Conservation (phyloP, 2,329 filamentous ascomycete genomes). For the Apiospora marii region DNA sequence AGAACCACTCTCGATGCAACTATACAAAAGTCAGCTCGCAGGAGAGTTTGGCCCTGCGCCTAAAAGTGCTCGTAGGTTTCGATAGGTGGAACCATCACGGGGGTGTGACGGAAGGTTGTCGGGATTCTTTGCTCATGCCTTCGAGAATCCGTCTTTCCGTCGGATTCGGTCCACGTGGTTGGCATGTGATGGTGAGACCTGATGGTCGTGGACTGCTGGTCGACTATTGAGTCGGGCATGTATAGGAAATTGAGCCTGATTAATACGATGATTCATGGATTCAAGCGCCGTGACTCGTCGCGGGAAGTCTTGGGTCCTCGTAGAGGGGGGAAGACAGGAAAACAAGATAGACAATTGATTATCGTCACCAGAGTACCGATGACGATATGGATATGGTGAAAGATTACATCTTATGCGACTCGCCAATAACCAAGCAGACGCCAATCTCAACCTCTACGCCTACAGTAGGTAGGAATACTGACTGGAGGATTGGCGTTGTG, state of each 20-base stretch:
- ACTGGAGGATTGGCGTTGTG: not conserved
- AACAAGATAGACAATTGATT: not conserved
- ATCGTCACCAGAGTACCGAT: not conserved
- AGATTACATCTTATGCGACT: not conserved
- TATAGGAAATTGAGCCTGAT: not conserved
- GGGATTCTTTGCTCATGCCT: not conserved
- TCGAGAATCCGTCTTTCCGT: not conserved
- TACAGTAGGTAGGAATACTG: too few relatives aligned
- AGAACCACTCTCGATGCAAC: not conserved
- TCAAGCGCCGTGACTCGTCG: not conserved
- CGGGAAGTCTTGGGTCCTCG: not conserved
- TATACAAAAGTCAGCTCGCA: not conserved
- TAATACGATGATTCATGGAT: not conserved
- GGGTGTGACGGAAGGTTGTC: slow-evolving; percentile 12
- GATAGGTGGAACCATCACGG: not conserved
- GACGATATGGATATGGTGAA: not conserved
- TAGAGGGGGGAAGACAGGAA: not conserved
- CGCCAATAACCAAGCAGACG: not conserved
- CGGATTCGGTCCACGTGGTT: not conserved
- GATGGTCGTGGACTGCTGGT: not conserved
- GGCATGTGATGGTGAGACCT: not conserved
- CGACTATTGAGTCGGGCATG: not conserved
- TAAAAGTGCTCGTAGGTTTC: not conserved
- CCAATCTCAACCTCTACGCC: not conserved
- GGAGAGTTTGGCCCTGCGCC: slow-evolving; percentile 19